Base-by-base conservation (phyloP, 192 early-diverging fungal genomes). In the Cetraspora pellucida region DNA sequence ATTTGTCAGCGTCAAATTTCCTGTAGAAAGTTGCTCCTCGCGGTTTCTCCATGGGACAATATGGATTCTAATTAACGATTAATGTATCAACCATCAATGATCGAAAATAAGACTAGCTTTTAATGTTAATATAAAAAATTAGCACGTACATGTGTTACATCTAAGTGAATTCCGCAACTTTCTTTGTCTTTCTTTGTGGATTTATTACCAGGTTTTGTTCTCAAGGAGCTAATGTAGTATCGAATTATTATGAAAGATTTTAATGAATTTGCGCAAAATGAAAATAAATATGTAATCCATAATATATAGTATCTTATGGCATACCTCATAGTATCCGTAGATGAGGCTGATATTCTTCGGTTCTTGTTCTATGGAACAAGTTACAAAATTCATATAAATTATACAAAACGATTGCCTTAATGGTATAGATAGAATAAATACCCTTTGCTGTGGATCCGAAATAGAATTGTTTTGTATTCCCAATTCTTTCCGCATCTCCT, bases 381-480 rank as follows among this genome's bases (percentile, higher is more conserved):
- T 37, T 37, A 7, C 37, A 37, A 37, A 37, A 37, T 37, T 37
- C 37, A 37, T 37, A 37, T 37, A 37, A 37, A 37, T 37, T 37
- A 23, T 17, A 68, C 13, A 45, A 6, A 49, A 49, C 14, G n/a
- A 68, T 66, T 8, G 10, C 17, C 3, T 45, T 65, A 31, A 68
- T 13, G 10, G 23, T 21, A 21, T 9, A 28, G 46, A 25, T 17
- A 68, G 16, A 47, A 14, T 27, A 49, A 27, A 25, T 47, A 68
- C 66, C 45, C n/a, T 47, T 47, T 21, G 16, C 19, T 54, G 63
- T 72, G 50, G 50, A 13, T 60, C 30, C 10, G 25, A 21, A 37
- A 7, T n/a, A 19, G 14, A n/a, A 27, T 91, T 89, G 5, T 87
- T 85, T 66, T 86, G 85, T 63, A 95, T 89, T 19, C 92, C 93